Evolutionary conservation across 2,329 filamentous ascomycete species (phyloP), one percentile per base, ranked within the genome.

Genomic region (Microdochium trichocladiopsis): DNA sequence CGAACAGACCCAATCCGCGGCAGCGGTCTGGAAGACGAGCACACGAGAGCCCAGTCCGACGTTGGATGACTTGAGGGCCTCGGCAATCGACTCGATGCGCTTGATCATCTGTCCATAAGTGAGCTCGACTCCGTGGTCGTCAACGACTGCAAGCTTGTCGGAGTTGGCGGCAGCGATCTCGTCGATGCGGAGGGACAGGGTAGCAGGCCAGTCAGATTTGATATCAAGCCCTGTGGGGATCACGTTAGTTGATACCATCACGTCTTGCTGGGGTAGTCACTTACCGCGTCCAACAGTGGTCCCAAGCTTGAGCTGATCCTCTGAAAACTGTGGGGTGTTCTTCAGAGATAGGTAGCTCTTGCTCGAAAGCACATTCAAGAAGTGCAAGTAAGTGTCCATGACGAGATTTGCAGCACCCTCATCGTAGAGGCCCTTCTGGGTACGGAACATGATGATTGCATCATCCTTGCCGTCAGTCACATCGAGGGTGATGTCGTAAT

Each of bases 1-100:
- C 0, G 67, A 69, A 37, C 52, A 61, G 4, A 72, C 58, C 60
- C 60, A 70, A 37, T 74, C 66, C 0, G 58, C 33, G 0, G 61
- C 55, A 0, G 75, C 62, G 6, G 71, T 49, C 33, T 71, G 68
- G 50, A 73, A 69, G 1, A 78, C 70, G 1, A 56, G 66, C 2
- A 79, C 65, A 0, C 53, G 50, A 10, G 59, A 58, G 2, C 59
- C 64, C 2, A 25, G 8, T 2, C 50, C 50, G 16, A 49, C 18
- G 25, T 48, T 37, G 37, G 25, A 43, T 14, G 28, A 50, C 4
- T 43, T 49, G 41, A 6, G 21, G n/a, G 5, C 18, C 50, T 50
- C 48, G 25, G 66, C 63, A 31, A 77, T 73, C 2, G 53, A 53
- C 8, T 71, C 52, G 11, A 69, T 61, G 1, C 65, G 65, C 10